Conservation (phyloP, 2,329 filamentous ascomycete genomes). For the Hypoxylon rubiginosum region DNA sequence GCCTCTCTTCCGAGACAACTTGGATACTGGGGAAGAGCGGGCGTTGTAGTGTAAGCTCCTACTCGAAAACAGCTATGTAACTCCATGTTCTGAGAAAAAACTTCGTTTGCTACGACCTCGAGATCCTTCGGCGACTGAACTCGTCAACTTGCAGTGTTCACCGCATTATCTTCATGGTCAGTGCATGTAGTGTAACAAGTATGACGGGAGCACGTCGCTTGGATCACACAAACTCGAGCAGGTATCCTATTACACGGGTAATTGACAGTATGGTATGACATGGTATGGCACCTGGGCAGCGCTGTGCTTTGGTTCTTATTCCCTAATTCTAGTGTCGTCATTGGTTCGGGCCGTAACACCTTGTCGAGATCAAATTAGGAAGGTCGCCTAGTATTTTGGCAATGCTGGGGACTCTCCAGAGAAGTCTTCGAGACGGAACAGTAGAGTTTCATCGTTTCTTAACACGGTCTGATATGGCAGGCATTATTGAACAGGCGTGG, state of each 20-base stretch:
- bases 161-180: conserved; percentile 16
- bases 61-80: conserved; percentile 8
- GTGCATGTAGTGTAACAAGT: conserved; percentile 10
- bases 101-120: conserved; percentile 20
- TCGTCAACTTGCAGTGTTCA: conserved; percentile 15
- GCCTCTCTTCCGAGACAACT: conserved; percentile 32
- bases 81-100: conserved; percentile 10
- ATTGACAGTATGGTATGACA: conserved; percentile 15
- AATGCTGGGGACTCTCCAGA: conserved; percentile 8
- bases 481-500: conserved; percentile 23
- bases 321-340: conserved; percentile 17
- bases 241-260: conserved; percentile 10
- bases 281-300: conserved; percentile 1
- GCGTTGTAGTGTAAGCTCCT: conserved; percentile 27
- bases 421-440: conserved; percentile 15
- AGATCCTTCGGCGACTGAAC: conserved; percentile 9
- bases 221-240: conserved; percentile 16
- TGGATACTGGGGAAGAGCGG: conserved; percentile 12
- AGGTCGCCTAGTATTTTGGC: conserved; percentile 26
- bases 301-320: conserved; percentile 12
- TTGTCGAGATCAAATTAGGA: conserved; percentile 31
- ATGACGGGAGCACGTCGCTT: conserved; percentile 14
- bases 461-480: conserved; percentile 27
- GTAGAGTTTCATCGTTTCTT: conserved; percentile 33
- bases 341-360: conserved; percentile 24